A percentile compares a stretch with the other conserved stretches of the same genome.
Conservation (phyloP, 495 filamentous ascomycete species). For the Xylona heveae region DNA sequence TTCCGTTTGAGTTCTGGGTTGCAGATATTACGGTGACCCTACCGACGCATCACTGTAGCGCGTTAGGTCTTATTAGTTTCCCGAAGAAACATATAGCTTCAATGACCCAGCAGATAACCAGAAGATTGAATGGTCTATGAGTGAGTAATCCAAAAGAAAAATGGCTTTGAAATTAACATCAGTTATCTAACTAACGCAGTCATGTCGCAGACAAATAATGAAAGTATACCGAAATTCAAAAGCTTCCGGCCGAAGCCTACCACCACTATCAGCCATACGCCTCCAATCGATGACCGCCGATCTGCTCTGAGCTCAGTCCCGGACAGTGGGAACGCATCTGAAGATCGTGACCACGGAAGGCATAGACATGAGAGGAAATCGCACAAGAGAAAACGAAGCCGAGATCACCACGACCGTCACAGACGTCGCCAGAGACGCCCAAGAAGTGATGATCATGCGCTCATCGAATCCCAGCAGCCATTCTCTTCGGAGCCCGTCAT, state of each 20-base stretch:
- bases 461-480: background rate
- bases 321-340: background rate
- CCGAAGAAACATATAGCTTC: no score
- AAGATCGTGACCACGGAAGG: background rate
- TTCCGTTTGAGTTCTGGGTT: no score
- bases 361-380: background rate
- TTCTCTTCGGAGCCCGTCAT: background rate
- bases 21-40: no score
- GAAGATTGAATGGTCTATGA: no score
- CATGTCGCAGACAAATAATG: background rate
- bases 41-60: no score
- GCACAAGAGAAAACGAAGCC: background rate
- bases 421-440: background rate
- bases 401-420: background rate
- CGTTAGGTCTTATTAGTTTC: no score
- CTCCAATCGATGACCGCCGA: slow-evolving; percentile 8
- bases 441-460: background rate
- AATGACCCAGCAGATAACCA: no score
- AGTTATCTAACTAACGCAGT: no score
- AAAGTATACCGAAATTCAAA: slow-evolving; percentile 36
- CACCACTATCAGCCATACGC: slow-evolving; percentile 5
- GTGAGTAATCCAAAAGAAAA: no score
- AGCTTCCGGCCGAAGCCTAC: slow-evolving; percentile 38
- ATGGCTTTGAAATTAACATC: no score
- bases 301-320: background rate